Conservation (phyloP, 139 green algal genomes). For the Picochlorum costavermella region DNA sequence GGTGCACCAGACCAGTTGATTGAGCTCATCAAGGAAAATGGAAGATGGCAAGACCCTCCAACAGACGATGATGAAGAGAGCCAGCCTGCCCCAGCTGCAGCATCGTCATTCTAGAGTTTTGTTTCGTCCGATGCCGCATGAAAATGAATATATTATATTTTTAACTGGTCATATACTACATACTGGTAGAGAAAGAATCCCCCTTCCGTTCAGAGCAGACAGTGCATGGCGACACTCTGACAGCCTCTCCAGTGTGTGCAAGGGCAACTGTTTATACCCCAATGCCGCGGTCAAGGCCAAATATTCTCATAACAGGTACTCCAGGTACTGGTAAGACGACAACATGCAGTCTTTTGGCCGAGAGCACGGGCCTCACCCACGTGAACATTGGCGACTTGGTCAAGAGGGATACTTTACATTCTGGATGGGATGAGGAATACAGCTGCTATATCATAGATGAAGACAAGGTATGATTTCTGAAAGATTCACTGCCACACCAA, state of each 20-base stretch:
- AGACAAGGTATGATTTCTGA: conserved; percentile 71
- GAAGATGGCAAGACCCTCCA: conserved; percentile 7
- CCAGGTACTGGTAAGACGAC: conserved; percentile 94
- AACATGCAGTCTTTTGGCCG: conserved; percentile 51
- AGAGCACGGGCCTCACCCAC: conserved; percentile 50
- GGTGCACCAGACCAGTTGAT: conserved; percentile 81
- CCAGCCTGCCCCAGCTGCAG: conserved; percentile 7
- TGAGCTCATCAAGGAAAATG: conserved; percentile 85
- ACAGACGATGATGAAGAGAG: conserved; percentile 41
- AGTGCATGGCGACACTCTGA: too few relatives aligned
- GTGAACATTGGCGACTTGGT: conserved; percentile 84
- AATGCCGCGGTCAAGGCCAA: conserved; percentile 34
- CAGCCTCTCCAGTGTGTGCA: too few relatives aligned
- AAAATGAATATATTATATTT: conserved; percentile 1
- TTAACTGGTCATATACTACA: too few relatives aligned
- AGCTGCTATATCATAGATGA: conserved; percentile 83
- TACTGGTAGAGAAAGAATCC: too few relatives aligned
- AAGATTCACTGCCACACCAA: too few relatives aligned
- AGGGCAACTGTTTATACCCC: too few relatives aligned
- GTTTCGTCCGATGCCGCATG: background rate
- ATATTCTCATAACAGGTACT: conserved; percentile 90
- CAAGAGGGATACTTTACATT: conserved; percentile 59
- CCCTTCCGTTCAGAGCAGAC: too few relatives aligned
- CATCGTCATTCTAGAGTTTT: background rate
- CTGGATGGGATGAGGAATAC: conserved; percentile 79